Base-by-base conservation (phyloP, 345 rosid species). In the Eucalyptus brandiana region DNA sequence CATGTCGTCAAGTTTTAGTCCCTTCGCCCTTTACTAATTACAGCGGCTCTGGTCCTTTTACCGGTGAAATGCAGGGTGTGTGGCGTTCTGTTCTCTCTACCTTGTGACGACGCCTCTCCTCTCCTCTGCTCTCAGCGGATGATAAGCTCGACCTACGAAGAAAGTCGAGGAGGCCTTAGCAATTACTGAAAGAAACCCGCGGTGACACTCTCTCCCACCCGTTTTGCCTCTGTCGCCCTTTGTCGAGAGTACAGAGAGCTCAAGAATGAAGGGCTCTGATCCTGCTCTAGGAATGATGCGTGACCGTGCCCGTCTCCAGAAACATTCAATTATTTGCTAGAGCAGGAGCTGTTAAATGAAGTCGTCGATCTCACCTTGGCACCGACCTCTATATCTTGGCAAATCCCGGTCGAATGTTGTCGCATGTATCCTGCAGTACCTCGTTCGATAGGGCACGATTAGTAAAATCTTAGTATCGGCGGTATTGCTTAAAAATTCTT, bases 211-310 rank as follows among this genome's bases (percentile, higher is more conserved):
- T 62, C 69, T 1, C 4, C 17, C 69, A 12, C 32, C 16, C n/a
- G 69, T 62, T 62, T 30, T 28, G 92, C 76, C 76, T 91, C 44
- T 89, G 87, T 53, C 86, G 89, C 94, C 80, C 94, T 93, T 65
- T 88, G 93, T 86, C 93, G 91, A 86, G 92, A 93, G 90, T 90
- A 86, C 47, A 88, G 93, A 91, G 94, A 91, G 91, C 93, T 93
- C 89, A 89, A 92, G 67, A 81, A 37, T 62, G 90, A 94, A 89
- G 90, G 89, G 81, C 91, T 90, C 4, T 44, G 93, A 94, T 91
- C 93, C 93, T 83, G 90, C 93, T 88, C 53, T 92, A 80, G 93
- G 93, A 0, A 7, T 30, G 76, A 65, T n/a, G 37, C 6, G 2
- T n/a, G 76, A 65, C 76, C 3, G 34, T 65, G 21, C 76, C 37